phyloP scores from a whole-genome alignment of 1,284 basidiomycete genomes.

The Sporisorium exsertum region DNA sequence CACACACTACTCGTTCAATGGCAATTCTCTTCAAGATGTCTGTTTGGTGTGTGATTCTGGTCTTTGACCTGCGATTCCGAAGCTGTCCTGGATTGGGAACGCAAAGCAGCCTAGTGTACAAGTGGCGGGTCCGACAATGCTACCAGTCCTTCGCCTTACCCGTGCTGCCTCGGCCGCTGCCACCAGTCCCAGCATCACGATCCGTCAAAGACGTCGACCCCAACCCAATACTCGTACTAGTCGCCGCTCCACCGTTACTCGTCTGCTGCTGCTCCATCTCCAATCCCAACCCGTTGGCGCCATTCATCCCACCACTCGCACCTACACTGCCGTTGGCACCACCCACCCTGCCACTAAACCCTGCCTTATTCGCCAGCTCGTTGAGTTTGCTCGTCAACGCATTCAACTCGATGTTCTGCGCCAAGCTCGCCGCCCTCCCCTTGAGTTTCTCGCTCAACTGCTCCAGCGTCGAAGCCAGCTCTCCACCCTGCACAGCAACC shows the following conservation, averaged over 20 bases:
- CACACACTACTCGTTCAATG: too few species aligned
- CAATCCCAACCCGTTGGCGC: slow-evolving; percentile 12
- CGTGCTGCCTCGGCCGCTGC: neutral
- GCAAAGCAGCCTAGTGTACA: neutral
- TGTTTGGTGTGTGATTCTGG: neutral
- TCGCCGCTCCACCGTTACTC: slow-evolving; percentile 12
- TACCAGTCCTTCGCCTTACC: slow-evolving; percentile 31
- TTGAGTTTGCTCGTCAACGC: slow-evolving; percentile 54
- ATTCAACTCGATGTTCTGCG: slow-evolving; percentile 55
- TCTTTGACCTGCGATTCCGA: neutral
- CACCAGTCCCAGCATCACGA: slow-evolving; percentile 12
- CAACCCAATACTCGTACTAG: slow-evolving; percentile 21
- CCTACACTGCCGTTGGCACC: slow-evolving; percentile 1
- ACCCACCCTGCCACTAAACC: slow-evolving; percentile 30
- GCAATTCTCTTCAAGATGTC: too few species aligned
- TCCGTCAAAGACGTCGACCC: slow-evolving; percentile 15
- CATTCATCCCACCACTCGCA: neutral
- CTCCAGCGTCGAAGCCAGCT: slow-evolving; percentile 26
- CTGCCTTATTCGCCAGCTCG: slow-evolving; percentile 54
- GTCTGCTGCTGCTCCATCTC: slow-evolving; percentile 19
- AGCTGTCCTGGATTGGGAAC: neutral
- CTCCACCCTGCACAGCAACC: slow-evolving; percentile 1
- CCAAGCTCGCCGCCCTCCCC: slow-evolving; percentile 44
- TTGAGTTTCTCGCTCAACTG: slow-evolving; percentile 45
- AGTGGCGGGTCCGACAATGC: neutral